Evolutionary conservation across 129 eudicot species (phyloP).

Genomic region (Lonicera japonica): DNA sequence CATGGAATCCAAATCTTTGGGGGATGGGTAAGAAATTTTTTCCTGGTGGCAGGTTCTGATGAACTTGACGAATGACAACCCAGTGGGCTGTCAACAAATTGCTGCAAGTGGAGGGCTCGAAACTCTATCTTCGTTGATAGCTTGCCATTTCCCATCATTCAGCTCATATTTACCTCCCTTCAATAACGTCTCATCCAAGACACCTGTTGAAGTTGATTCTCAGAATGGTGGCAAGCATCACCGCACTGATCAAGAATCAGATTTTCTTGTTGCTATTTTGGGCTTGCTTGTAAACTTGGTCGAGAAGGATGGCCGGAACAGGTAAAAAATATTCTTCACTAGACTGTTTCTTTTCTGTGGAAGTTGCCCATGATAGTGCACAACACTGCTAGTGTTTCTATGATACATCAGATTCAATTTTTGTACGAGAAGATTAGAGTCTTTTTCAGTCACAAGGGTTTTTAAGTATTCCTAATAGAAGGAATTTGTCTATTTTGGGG

Average conservation of each 20-base stretch:
- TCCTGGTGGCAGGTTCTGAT: slow-evolving; percentile 62
- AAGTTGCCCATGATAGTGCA: too few species aligned
- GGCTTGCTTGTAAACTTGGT: slow-evolving; percentile 91
- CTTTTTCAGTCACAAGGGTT: too few species aligned
- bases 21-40: too few species aligned
- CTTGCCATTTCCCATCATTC: slow-evolving; percentile 74
- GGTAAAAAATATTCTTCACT: slow-evolving; percentile 32
- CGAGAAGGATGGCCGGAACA: slow-evolving; percentile 77
- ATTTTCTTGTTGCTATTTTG: slow-evolving; percentile 84
- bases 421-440: too few species aligned
- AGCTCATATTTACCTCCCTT: slow-evolving; percentile 24
- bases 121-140: slow-evolving; percentile 72
- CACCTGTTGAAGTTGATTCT: slow-evolving; percentile 23
- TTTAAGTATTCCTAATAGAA: too few species aligned
- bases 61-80: slow-evolving; percentile 87
- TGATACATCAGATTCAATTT: too few species aligned
- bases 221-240: slow-evolving; percentile 28
- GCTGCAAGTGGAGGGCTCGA: slow-evolving; percentile 87
- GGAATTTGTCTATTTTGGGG: too few species aligned
- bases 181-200: slow-evolving; percentile 22
- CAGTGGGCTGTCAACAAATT: slow-evolving; percentile 89
- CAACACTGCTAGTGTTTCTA: too few species aligned
- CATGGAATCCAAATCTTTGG: too few species aligned
- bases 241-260: slow-evolving; percentile 75
- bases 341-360: too few species aligned